phyloP scores from a whole-genome alignment of 2,329 filamentous ascomycete species.

The Fusarium newnesense region DNA sequence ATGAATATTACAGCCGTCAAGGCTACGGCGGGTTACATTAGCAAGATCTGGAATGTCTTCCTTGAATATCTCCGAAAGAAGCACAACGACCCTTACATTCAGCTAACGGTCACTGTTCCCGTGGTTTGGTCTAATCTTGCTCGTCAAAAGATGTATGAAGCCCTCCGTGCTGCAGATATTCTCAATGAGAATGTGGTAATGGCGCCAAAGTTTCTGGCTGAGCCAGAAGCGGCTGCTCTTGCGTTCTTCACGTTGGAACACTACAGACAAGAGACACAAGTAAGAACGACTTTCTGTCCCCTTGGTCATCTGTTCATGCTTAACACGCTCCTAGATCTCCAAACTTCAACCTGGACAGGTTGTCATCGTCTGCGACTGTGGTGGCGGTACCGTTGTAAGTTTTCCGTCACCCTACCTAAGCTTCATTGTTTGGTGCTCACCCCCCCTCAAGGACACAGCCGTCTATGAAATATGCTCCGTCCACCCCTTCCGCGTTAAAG shows the following conservation, averaged over 20 bases:
- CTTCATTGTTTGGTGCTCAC: not conserved
- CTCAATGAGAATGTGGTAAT: not conserved
- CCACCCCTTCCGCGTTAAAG: not conserved
- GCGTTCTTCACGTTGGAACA: not conserved
- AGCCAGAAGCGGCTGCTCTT: not conserved
- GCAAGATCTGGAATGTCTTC: not conserved
- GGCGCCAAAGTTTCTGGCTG: not conserved
- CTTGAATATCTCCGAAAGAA: too few species aligned
- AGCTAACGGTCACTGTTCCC: too few species aligned
- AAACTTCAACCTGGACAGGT: not conserved
- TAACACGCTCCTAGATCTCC: not conserved
- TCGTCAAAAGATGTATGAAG: not conserved
- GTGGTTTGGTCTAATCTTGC: not conserved
- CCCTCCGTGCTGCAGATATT: not conserved
- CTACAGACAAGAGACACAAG: not conserved
- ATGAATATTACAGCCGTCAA: not conserved
- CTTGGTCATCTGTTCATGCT: too few species aligned
- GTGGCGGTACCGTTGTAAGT: not conserved
- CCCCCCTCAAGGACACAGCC: not conserved
- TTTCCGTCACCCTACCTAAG: not conserved
- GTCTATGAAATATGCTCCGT: not conserved
- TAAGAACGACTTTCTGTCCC: not conserved
- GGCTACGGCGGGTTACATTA: not conserved
- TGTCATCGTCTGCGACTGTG: not conserved
- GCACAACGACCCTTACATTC: too few species aligned